These are phyloP conservation scores for Deuterostichococcus epilithicus DNA, from an alignment of 139 green algal species.

Conservation along the genomic window DNA sequence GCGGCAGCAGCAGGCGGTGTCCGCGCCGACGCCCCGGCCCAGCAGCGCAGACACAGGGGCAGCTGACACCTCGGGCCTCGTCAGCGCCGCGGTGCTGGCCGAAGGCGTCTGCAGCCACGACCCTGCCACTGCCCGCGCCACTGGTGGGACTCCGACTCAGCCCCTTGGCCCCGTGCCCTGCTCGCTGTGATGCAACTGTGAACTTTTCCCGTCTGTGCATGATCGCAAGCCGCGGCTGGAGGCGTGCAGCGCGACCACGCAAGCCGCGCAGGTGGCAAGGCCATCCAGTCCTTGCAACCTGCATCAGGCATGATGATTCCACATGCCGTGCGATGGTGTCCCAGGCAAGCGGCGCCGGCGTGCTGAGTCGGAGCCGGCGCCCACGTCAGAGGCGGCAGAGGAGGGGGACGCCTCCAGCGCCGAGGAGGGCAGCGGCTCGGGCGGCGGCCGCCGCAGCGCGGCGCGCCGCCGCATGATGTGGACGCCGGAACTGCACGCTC, in stretches of 20 bases:
- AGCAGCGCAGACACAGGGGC: too few relatives aligned
- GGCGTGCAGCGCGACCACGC: too few relatives aligned
- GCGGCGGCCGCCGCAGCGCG: neutral
- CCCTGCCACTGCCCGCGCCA: neutral
- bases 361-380: neutral
- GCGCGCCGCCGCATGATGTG: slow-evolving; percentile 62
- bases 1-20: too few relatives aligned
- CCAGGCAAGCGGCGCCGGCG: neutral
- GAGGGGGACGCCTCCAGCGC: neutral
- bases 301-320: slow-evolving; percentile 14
- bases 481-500: slow-evolving; percentile 70
- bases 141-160: too few relatives aligned
- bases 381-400: neutral
- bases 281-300: too few relatives aligned
- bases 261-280: neutral
- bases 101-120: neutral
- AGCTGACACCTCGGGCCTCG: too few relatives aligned
- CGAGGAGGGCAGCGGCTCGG: neutral
- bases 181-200: neutral
- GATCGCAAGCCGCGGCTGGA: too few relatives aligned
- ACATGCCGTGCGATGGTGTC: neutral
- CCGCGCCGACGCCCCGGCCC: too few relatives aligned
- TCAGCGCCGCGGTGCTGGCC: neutral
- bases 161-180: too few relatives aligned
- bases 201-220: neutral